A percentile compares a stretch with the other conserved stretches of the same genome.
Conservation (phyloP, 208 protist species). For the Trypanosoma lewisi region DNA sequence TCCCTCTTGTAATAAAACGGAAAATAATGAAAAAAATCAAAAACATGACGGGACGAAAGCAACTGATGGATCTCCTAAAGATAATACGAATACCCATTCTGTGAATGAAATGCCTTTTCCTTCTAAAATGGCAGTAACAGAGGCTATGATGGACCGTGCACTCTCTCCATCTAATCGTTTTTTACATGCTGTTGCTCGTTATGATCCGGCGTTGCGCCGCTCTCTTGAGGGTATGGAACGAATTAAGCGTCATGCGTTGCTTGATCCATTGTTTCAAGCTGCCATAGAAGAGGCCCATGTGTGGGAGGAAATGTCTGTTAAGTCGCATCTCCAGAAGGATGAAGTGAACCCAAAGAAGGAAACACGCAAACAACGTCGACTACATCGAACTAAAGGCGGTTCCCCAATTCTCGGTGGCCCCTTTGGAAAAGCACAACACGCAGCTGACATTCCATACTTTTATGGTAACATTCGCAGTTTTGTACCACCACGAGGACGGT, state of each 20-base stretch:
- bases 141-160: conserved; percentile 47
- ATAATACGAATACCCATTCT: neutral
- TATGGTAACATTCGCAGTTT: conserved; percentile 54
- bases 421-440: conserved; percentile 32
- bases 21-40: neutral
- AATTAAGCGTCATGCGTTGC: conserved; percentile 66
- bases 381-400: conserved; percentile 2
- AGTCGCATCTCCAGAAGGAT: conserved; percentile 30
- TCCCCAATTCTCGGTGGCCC: conserved; percentile 23
- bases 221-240: conserved; percentile 63
- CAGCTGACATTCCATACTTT: conserved; percentile 77
- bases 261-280: conserved; percentile 75
- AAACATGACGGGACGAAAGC: too few species aligned
- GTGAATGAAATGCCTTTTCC: neutral
- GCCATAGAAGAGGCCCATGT: conserved; percentile 55
- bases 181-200: conserved; percentile 46
- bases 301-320: conserved; percentile 46
- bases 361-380: conserved; percentile 7
- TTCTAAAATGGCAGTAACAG: conserved; percentile 24
- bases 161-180: conserved; percentile 69
- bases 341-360: neutral
- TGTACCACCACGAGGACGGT: conserved; percentile 61
- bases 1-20: neutral
- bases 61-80: too few species aligned
- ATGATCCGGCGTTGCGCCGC: conserved; percentile 36